These are phyloP conservation scores for Talaromyces ruber DNA, from an alignment of 495 filamentous ascomycete genomes.

Conservation along the genomic window DNA sequence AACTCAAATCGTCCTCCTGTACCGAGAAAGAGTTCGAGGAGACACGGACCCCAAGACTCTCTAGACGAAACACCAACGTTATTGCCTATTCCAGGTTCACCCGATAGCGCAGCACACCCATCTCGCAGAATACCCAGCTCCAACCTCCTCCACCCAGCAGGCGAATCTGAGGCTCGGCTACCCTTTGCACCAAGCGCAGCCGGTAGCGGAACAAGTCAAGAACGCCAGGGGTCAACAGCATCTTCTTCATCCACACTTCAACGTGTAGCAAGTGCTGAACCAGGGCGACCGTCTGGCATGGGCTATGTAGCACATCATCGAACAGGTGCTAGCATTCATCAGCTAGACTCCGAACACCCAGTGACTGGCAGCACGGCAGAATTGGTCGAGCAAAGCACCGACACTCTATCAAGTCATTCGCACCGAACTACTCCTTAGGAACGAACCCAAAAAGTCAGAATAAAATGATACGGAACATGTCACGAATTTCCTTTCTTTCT, in stretches of 20 bases:
- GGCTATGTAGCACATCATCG: slow-evolving; percentile 69
- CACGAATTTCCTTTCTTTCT: slow-evolving; percentile 2
- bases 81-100: slow-evolving; percentile 17
- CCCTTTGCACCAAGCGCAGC: slow-evolving; percentile 49
- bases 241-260: slow-evolving; percentile 40
- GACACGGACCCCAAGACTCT: slow-evolving; percentile 23
- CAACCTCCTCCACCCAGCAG: slow-evolving; percentile 18
- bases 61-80: slow-evolving; percentile 6
- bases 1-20: slow-evolving; percentile 33
- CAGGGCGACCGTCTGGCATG: slow-evolving; percentile 51
- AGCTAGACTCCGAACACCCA: slow-evolving; percentile 46
- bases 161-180: slow-evolving; percentile 33
- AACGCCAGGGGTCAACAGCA: slow-evolving; percentile 32
- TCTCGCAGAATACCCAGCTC: slow-evolving; percentile 8
- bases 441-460: background rate
- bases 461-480: slow-evolving; percentile 1
- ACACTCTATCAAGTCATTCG: background rate
- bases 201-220: slow-evolving; percentile 43
- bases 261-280: slow-evolving; percentile 20
- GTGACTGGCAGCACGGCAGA: slow-evolving; percentile 42
- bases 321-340: slow-evolving; percentile 49
- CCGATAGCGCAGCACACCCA: slow-evolving; percentile 7
- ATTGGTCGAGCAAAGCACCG: slow-evolving; percentile 24
- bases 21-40: slow-evolving; percentile 56
- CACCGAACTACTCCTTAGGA: background rate